Evolutionary conservation across 2,329 filamentous ascomycete genomes (phyloP).

Genomic region (Aspergillus quadrilineatus): DNA sequence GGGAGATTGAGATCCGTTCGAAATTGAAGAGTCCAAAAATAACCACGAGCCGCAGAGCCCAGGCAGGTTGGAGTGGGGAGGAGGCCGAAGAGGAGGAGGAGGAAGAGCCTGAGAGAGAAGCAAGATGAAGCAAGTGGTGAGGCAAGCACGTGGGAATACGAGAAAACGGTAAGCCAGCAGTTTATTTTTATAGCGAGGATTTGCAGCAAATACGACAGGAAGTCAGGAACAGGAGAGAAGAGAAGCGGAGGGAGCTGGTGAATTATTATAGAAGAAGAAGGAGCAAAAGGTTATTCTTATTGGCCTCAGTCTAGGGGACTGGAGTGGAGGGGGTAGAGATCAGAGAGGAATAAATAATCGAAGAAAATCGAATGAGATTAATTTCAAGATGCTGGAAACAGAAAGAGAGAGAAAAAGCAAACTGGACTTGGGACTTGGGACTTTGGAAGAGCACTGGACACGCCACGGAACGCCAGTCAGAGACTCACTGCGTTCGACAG

Average conservation of each 20-base stretch:
- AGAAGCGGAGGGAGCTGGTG: background rate
- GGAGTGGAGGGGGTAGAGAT: slow-evolving; percentile 2
- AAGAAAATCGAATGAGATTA: slow-evolving; percentile 4
- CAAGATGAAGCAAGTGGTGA: slow-evolving; percentile 17
- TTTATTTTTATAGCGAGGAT: slow-evolving; percentile 12
- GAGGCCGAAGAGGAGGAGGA: background rate
- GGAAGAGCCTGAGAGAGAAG: slow-evolving; percentile 5
- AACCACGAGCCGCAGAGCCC: slow-evolving; percentile 10
- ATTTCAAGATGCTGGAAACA: slow-evolving; percentile 1
- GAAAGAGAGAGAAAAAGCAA: slow-evolving; percentile 10
- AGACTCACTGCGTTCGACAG: background rate
- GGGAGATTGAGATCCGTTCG: background rate
- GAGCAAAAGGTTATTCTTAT: slow-evolving; percentile 1
- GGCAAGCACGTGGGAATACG: slow-evolving; percentile 29
- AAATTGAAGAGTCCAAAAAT: slow-evolving; percentile 18
- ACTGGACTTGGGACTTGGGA: slow-evolving; percentile 5
- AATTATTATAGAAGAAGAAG: background rate
- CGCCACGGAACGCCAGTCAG: slow-evolving; percentile 11
- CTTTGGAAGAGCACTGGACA: slow-evolving; percentile 8
- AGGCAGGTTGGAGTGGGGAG: background rate
- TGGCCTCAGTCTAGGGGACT: background rate
- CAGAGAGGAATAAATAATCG: slow-evolving; percentile 1
- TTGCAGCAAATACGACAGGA: slow-evolving; percentile 2
- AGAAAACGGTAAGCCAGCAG: slow-evolving; percentile 23
- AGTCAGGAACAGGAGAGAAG: background rate